Percentiles rank a stretch among this genome's conserved stretches.
Evolutionary conservation across 225 moss, liverwort and hornwort genomes (phyloP).

Genomic region (Marchantia polymorpha): DNA sequence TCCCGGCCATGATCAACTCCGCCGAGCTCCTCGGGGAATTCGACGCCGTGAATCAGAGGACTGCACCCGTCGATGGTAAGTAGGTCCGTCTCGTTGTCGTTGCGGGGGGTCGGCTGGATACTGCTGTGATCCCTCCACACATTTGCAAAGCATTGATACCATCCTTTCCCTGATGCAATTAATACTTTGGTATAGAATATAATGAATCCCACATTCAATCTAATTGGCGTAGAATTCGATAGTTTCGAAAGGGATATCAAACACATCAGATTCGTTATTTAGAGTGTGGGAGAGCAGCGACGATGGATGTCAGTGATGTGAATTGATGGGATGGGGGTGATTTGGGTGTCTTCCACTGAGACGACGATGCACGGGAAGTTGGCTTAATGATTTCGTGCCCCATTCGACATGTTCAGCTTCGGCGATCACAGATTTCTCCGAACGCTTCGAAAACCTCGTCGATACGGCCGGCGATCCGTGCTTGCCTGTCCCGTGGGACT

Average conservation of each 20-base stretch:
- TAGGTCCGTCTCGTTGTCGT: neutral
- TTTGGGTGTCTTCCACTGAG: neutral
- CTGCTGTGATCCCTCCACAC: no score
- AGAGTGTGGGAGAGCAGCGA: no score
- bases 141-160: no score
- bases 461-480: slow-evolving; percentile 19
- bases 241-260: no score
- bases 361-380: neutral
- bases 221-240: no score
- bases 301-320: neutral
- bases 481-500: slow-evolving; percentile 8
- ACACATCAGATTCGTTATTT: no score
- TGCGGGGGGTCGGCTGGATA: neutral
- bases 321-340: neutral
- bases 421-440: neutral
- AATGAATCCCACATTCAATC: no score
- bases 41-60: slow-evolving; percentile 9
- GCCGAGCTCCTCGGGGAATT: slow-evolving; percentile 13
- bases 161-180: no score
- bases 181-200: no score
- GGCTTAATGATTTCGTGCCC: neutral
- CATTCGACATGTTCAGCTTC: neutral
- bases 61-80: neutral
- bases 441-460: neutral
- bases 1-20: slow-evolving; percentile 11